phyloP scores from a whole-genome alignment of 805 yeast genomes.

The Starmerella etchellsii region DNA sequence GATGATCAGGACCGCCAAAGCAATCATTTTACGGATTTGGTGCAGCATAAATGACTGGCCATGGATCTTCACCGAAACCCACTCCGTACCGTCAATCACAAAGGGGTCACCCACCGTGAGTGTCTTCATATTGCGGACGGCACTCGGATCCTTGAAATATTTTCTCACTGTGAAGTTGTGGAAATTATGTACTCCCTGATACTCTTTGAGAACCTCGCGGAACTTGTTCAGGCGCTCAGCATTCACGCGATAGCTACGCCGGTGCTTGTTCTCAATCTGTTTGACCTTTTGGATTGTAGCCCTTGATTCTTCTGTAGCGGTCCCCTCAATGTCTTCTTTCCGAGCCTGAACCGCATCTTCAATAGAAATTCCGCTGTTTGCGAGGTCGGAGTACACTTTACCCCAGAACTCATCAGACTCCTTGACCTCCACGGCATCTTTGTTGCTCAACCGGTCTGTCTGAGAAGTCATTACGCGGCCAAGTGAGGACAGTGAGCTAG shows the following conservation, averaged over 20 bases:
- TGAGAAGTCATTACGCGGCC: constrained; percentile 32
- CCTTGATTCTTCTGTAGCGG: constrained; percentile 30
- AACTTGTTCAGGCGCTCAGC: constrained; percentile 48
- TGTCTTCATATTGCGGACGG: constrained; percentile 68
- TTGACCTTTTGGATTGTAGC: constrained; percentile 28
- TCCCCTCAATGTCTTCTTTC: constrained; percentile 8
- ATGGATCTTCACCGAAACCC: constrained; percentile 92
- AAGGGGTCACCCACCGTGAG: constrained; percentile 77
- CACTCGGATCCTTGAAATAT: constrained; percentile 68
- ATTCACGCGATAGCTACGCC: constrained; percentile 59
- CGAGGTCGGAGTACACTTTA: constrained; percentile 31
- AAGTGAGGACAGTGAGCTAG: constrained; percentile 63
- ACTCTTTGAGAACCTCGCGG: constrained; percentile 55
- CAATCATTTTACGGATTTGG: constrained; percentile 95
- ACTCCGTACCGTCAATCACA: constrained; percentile 84
- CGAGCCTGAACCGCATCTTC: constrained; percentile 18
- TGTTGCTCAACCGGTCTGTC: constrained; percentile 39
- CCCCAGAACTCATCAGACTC: constrained; percentile 74
- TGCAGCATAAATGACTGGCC: constrained; percentile 98
- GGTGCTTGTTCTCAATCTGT: constrained; percentile 47
- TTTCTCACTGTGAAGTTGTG: constrained; percentile 82
- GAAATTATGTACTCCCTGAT: constrained; percentile 83
- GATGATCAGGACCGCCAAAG: constrained; percentile 77
- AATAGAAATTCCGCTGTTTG: constrained; percentile 31
- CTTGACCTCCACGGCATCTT: constrained; percentile 40